These are phyloP conservation scores for Sisymbrium irio DNA, from an alignment of 345 rosid species.

Conservation along the genomic window DNA sequence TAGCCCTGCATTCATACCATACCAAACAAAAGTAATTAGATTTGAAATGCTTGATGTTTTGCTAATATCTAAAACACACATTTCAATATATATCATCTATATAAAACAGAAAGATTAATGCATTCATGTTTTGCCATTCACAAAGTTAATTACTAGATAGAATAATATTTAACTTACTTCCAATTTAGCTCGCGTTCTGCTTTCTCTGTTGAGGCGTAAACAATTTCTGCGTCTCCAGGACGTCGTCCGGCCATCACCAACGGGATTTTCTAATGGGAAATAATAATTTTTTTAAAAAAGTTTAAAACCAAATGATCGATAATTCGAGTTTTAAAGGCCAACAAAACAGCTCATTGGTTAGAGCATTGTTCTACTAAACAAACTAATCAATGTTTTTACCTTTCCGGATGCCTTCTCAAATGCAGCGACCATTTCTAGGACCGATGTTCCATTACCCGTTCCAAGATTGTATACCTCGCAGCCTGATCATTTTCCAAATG, in stretches of 20 bases:
- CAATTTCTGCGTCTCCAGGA: constrained; percentile 85
- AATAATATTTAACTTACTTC: constrained; percentile 62
- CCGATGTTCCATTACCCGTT: constrained; percentile 96
- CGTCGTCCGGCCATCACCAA: constrained; percentile 70
- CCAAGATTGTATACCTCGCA: constrained; percentile 98
- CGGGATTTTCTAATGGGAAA: constrained; percentile 65
- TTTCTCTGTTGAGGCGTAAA: constrained; percentile 80
- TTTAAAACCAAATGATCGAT: not conserved
- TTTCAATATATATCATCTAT: too few relatives aligned
- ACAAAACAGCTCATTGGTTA: not conserved
- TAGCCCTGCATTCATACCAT: constrained; percentile 56
- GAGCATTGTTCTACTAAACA: not conserved
- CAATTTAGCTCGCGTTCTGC: constrained; percentile 81
- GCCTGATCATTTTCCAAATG: constrained; percentile 37
- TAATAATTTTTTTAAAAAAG: not conserved
- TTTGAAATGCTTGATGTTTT: not conserved
- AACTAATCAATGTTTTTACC: constrained; percentile 40
- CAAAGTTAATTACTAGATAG: not conserved
- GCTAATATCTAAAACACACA: too few relatives aligned
- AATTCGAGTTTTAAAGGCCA: too few relatives aligned
- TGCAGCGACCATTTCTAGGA: constrained; percentile 91
- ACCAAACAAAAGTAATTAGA: constrained; percentile 10
- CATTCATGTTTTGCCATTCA: not conserved
- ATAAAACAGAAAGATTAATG: not conserved
- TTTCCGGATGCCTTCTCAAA: constrained; percentile 94